phyloP scores from a whole-genome alignment of 352 stramenopile species.

The Phytophthora pisi region DNA sequence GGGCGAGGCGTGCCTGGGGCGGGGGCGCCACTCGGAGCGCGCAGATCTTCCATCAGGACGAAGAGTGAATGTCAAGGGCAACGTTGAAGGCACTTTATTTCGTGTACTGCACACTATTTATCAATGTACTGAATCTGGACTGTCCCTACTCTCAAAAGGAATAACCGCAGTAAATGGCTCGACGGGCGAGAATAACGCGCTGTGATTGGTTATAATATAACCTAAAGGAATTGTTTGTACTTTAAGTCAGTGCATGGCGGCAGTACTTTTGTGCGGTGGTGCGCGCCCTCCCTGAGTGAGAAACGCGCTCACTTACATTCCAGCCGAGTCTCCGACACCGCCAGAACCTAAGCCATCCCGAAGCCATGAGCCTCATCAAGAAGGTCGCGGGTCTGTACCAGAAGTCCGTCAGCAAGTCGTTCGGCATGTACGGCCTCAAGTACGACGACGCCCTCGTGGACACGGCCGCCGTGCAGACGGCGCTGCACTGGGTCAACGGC shows the following conservation, averaged over 20 bases:
- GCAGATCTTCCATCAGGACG: constrained; percentile 27
- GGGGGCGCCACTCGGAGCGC: constrained; percentile 10
- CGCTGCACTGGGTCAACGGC: constrained; percentile 79
- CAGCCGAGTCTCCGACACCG: constrained; percentile 12
- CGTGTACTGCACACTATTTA: constrained; percentile 2
- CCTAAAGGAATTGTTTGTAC: background rate
- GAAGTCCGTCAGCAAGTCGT: constrained; percentile 82
- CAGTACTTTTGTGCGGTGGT: constrained; percentile 20
- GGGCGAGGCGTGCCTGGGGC: constrained; percentile 27
- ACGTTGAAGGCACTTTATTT: background rate
- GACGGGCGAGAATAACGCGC: background rate
- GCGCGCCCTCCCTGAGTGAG: constrained; percentile 10
- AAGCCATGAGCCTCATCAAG: constrained; percentile 52
- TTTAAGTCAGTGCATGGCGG: background rate
- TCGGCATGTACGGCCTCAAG: constrained; percentile 85
- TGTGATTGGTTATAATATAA: background rate
- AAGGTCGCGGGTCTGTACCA: constrained; percentile 80
- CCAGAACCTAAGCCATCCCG: constrained; percentile 11
- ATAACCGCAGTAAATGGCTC: background rate
- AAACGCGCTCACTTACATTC: constrained; percentile 22
- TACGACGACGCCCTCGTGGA: constrained; percentile 89
- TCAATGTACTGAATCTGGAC: background rate
- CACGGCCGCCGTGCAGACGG: constrained; percentile 78
- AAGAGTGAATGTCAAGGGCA: background rate
- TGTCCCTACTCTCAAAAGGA: no score